Conservation (phyloP, 2,329 filamentous ascomycete species). For the Chaetoscypha palmicola region DNA sequence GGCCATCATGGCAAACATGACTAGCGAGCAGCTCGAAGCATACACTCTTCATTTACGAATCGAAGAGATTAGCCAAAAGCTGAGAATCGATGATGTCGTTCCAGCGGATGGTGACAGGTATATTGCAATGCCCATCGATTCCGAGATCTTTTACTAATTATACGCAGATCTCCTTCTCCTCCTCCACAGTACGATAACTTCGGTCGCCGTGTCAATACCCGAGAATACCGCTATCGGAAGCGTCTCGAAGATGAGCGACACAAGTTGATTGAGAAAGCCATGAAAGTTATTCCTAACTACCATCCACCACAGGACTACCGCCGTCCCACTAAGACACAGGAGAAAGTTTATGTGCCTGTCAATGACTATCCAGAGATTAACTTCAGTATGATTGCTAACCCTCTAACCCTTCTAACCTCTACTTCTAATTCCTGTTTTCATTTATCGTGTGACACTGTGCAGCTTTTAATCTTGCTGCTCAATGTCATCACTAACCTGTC, state of each 20-base stretch:
- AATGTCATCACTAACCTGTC: constrained; percentile 33
- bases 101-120: constrained; percentile 94
- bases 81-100: constrained; percentile 97
- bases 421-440: constrained; percentile 34
- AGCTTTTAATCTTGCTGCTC: constrained; percentile 28
- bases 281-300: constrained; percentile 99
- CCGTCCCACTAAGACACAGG: constrained; percentile 98
- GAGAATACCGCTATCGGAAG: constrained; percentile 98
- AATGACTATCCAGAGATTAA: constrained; percentile 99
- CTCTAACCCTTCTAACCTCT: constrained; percentile 71
- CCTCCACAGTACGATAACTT: constrained; percentile 98
- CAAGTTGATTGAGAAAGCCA: constrained; percentile 96
- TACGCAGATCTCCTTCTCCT: constrained; percentile 79
- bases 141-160: constrained; percentile 10
- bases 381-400: constrained; percentile 99
- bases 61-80: constrained; percentile 98
- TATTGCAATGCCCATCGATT: constrained; percentile 32
- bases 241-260: constrained; percentile 96
- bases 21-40: constrained; percentile 93
- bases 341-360: constrained; percentile 99
- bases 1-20: constrained; percentile 96
- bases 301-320: constrained; percentile 97
- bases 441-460: constrained; percentile 34
- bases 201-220: constrained; percentile 96
- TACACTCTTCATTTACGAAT: constrained; percentile 96